phyloP scores from a whole-genome alignment of 176 grass and related monocot species.

The Oryza meyeriana region DNA sequence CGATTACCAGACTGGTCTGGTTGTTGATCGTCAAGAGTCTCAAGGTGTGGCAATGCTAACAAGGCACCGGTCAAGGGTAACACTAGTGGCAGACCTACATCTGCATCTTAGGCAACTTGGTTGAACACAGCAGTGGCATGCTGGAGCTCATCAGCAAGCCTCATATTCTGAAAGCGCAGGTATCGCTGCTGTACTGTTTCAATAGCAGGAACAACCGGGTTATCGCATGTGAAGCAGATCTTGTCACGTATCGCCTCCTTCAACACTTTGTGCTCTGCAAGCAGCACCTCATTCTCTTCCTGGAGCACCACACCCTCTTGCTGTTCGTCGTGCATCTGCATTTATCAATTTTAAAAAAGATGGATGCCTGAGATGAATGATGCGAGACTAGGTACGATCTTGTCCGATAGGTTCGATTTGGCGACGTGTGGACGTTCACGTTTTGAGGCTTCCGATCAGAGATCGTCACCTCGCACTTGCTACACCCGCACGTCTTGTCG shows the following conservation, averaged over 20 bases:
- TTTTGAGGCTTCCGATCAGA: no score
- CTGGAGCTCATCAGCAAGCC: neutral
- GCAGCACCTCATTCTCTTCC: neutral
- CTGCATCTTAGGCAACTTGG: neutral
- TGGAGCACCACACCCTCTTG: neutral
- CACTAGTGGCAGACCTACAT: neutral
- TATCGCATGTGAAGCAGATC: neutral
- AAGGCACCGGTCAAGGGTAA: no score
- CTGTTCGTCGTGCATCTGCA: neutral
- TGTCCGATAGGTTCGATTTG: no score
- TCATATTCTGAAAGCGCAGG: neutral
- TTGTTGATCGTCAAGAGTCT: no score
- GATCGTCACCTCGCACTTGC: no score
- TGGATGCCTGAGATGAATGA: neutral
- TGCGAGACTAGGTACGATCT: no score
- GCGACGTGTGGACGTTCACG: no score
- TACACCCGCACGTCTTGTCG: no score
- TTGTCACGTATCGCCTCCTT: neutral
- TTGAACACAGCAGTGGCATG: neutral
- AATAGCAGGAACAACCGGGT: neutral
- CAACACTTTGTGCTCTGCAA: neutral
- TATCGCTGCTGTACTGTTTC: neutral
- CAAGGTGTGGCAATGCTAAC: no score
- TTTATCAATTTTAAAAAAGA: neutral
- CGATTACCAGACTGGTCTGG: no score